Conservation (phyloP, 208 protist species). For the Acanthamoeba royreba region DNA sequence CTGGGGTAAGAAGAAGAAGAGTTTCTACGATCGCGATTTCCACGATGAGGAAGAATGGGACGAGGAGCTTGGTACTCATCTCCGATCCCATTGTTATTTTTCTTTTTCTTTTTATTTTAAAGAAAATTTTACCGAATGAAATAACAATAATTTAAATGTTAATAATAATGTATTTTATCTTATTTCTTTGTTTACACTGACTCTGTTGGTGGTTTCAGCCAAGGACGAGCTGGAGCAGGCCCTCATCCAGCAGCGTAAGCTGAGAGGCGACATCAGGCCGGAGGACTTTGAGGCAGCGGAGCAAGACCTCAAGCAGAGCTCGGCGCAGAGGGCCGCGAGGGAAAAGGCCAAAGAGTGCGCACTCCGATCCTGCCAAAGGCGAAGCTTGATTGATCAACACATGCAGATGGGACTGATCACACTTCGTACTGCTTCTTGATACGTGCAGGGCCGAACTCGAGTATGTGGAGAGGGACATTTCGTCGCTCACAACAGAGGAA, state of each 20-base stretch:
- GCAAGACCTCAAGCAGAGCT: neutral
- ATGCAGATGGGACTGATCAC: neutral
- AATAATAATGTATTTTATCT: no score
- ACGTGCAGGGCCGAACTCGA: neutral
- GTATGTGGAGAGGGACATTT: neutral
- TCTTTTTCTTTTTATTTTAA: neutral
- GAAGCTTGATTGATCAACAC: neutral
- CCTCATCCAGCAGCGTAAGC: neutral
- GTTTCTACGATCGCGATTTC: neutral
- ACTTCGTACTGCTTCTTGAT: neutral
- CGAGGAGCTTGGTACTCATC: neutral
- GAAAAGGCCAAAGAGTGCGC: neutral
- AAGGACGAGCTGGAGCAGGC: conserved; percentile 40
- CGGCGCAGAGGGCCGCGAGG: neutral
- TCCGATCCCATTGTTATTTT: neutral
- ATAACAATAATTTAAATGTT: neutral
- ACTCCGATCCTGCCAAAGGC: neutral
- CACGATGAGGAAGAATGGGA: conserved; percentile 23
- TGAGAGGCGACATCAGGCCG: neutral
- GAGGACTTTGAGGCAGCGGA: neutral
- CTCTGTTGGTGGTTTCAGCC: no score
- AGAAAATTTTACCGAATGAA: neutral
- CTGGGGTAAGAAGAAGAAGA: neutral
- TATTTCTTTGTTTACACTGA: no score
- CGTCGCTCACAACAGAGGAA: neutral